Percentiles rank a stretch among this genome's conserved stretches.
Evolutionary conservation across 202 grass and related monocot species (phyloP).

Genomic region (Carex arenaria): DNA sequence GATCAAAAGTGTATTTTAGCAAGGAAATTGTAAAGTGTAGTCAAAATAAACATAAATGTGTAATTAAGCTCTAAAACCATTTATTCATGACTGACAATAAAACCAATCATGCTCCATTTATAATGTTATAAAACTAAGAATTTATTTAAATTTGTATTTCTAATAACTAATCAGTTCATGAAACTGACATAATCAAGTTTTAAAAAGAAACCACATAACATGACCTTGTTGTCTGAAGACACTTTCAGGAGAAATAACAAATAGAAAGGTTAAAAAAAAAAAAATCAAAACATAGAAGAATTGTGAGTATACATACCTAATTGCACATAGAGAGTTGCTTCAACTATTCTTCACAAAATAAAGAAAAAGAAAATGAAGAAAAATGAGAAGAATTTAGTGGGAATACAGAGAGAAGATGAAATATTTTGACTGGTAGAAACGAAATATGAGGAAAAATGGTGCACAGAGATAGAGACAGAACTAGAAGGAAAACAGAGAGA

Average conservation of each 20-base stretch:
- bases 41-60: background rate
- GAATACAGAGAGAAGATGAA: background rate
- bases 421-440: slow-evolving; percentile 16
- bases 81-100: too few relatives aligned
- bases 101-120: background rate
- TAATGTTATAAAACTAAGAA: background rate
- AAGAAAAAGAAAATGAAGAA: background rate
- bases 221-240: background rate
- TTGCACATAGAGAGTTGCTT: background rate
- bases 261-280: background rate
- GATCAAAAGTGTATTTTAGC: background rate
- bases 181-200: background rate
- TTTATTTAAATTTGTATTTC: background rate
- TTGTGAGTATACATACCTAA: background rate
- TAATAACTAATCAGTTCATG: background rate
- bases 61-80: background rate
- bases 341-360: background rate
- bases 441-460: background rate
- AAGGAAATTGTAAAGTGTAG: background rate
- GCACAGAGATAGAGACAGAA: background rate
- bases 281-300: background rate
- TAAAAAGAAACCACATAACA: background rate
- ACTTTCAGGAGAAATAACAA: background rate
- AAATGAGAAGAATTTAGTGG: background rate
- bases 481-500: background rate